phyloP scores from a whole-genome alignment of 108 stramenopile genomes.

The Skeletonema menzelii region DNA sequence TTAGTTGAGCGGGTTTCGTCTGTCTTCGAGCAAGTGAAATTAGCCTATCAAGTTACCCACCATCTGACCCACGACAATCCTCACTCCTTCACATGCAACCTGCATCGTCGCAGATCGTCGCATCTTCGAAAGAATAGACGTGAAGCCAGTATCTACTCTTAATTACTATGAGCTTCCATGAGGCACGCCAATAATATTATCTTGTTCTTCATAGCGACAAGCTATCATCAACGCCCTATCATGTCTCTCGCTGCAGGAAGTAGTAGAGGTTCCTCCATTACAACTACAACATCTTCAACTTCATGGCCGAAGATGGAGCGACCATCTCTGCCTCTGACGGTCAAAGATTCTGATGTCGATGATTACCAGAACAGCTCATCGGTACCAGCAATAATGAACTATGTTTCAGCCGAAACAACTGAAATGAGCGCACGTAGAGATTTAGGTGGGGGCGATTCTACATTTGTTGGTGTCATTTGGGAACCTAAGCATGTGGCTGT shows the following conservation, averaged over 20 bases:
- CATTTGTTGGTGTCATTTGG: constrained; percentile 50
- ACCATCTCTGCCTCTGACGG: too few relatives aligned
- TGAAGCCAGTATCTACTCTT: too few relatives aligned
- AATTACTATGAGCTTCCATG: not conserved
- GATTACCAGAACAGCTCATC: not conserved
- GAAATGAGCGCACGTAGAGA: constrained; percentile 41
- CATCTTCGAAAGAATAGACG: too few relatives aligned
- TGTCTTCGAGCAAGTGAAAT: too few relatives aligned
- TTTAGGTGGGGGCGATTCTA: constrained; percentile 40
- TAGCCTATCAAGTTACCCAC: too few relatives aligned
- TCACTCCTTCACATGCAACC: too few relatives aligned
- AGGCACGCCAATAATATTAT: not conserved
- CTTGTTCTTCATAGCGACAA: not conserved
- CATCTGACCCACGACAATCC: too few relatives aligned
- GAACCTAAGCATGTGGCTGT: constrained; percentile 30
- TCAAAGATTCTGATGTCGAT: not conserved
- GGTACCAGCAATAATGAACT: constrained; percentile 51
- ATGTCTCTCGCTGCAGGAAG: not conserved
- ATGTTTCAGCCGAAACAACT: constrained; percentile 49
- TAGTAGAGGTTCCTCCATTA: not conserved
- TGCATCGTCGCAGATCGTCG: too few relatives aligned
- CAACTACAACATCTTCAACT: not conserved
- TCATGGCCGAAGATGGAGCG: not conserved
- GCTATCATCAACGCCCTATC: not conserved
- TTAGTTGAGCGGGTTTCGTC: too few relatives aligned